A percentile compares a stretch with the other conserved stretches of the same genome.
phyloP scores from a whole-genome alignment of 2,329 filamentous ascomycete species.

The Nemania sp. region DNA sequence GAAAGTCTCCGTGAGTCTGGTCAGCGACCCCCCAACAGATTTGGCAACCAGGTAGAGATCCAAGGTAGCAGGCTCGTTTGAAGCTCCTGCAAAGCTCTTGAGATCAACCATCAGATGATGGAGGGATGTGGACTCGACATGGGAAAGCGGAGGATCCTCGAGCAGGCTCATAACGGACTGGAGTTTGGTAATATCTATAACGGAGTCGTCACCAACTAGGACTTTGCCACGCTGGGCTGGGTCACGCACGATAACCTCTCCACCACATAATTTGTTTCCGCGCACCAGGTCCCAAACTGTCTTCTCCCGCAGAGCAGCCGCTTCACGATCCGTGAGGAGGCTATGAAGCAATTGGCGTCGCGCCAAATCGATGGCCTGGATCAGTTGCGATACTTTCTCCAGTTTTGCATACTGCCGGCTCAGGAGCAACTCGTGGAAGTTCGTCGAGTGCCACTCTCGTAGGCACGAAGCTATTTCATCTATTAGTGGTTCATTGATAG shows the following conservation, averaged over 20 bases:
- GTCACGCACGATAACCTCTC: slow-evolving; percentile 93
- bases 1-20: slow-evolving; percentile 81
- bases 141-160: slow-evolving; percentile 74
- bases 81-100: slow-evolving; percentile 77
- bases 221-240: slow-evolving; percentile 81
- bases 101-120: slow-evolving; percentile 86
- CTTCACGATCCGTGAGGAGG: slow-evolving; percentile 85
- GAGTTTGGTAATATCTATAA: slow-evolving; percentile 85
- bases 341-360: slow-evolving; percentile 92
- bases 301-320: slow-evolving; percentile 78
- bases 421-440: slow-evolving; percentile 88
- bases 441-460: slow-evolving; percentile 97
- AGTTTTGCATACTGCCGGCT: slow-evolving; percentile 79
- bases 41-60: slow-evolving; percentile 79
- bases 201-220: slow-evolving; percentile 88
- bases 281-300: slow-evolving; percentile 95
- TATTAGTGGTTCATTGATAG: slow-evolving; percentile 84
- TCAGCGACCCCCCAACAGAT: slow-evolving; percentile 63
- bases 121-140: slow-evolving; percentile 70
- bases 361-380: slow-evolving; percentile 81
- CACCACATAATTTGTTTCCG: slow-evolving; percentile 91
- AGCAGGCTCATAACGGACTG: slow-evolving; percentile 97
- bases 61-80: slow-evolving; percentile 75
- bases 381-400: slow-evolving; percentile 79
- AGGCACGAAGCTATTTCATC: slow-evolving; percentile 97